These are phyloP conservation scores for Pilobolus umbonatus DNA, from an alignment of 192 early-diverging fungal genomes.

Conservation along the genomic window DNA sequence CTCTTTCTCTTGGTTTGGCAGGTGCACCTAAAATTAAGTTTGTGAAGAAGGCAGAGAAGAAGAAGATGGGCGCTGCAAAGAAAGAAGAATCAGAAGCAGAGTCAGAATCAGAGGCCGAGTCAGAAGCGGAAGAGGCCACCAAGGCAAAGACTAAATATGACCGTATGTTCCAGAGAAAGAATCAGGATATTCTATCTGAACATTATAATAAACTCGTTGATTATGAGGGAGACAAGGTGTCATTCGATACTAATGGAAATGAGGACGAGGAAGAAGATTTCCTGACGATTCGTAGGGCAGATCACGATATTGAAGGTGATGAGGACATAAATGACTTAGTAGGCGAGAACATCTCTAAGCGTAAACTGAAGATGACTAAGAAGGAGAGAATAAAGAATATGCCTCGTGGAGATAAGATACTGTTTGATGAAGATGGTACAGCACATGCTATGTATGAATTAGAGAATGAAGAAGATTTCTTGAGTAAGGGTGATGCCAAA, in stretches of 20 bases:
- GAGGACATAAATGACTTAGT: constrained; percentile 29
- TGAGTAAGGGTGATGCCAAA: constrained; percentile 61
- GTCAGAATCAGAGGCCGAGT: constrained; percentile 32
- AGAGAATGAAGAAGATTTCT: constrained; percentile 78
- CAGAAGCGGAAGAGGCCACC: constrained; percentile 39
- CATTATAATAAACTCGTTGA: constrained; percentile 89
- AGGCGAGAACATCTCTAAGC: constrained; percentile 34
- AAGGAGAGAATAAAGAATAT: constrained; percentile 72
- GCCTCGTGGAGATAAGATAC: constrained; percentile 64
- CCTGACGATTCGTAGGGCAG: constrained; percentile 74
- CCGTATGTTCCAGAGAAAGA: constrained; percentile 90
- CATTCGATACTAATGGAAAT: constrained; percentile 16
- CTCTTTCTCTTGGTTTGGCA: constrained; percentile 86
- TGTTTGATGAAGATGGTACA: constrained; percentile 95
- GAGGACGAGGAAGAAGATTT: constrained; percentile 67
- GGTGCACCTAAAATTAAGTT: constrained; percentile 96
- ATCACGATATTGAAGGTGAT: constrained; percentile 69
- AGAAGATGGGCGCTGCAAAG: constrained; percentile 27
- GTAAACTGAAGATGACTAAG: constrained; percentile 49
- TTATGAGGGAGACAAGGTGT: constrained; percentile 41
- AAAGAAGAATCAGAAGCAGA: constrained; percentile 38
- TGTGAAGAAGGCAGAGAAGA: constrained; percentile 46
- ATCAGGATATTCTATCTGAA: constrained; percentile 82
- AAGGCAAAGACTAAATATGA: constrained; percentile 73
- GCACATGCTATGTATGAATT: constrained; percentile 73